Evolutionary conservation across 208 protist species (phyloP).

Genomic region (Trypanosoma caninum): DNA sequence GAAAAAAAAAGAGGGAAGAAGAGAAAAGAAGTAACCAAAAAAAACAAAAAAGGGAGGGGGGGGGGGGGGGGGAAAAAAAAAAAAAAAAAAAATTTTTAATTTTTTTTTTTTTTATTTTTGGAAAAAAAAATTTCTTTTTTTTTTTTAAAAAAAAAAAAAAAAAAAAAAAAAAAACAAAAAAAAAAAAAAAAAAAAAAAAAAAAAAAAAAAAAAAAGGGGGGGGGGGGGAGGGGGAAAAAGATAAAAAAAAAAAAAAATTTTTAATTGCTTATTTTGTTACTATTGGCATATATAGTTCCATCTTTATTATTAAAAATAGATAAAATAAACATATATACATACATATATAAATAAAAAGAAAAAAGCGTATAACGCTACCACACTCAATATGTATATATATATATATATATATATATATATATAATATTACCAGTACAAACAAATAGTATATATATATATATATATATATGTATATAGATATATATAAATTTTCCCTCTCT

Average conservation of each 20-base stretch:
- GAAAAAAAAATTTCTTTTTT: background rate
- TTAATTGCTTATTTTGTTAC: no score
- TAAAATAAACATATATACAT: background rate
- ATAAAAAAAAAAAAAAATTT: slow-evolving; percentile 7
- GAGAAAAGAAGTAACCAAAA: slow-evolving; percentile 2
- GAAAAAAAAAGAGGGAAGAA: background rate
- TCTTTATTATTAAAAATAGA: background rate
- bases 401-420: no score
- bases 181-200: slow-evolving; percentile 14
- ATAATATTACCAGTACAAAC: background rate
- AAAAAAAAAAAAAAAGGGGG: slow-evolving; percentile 4
- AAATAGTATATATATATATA: no score
- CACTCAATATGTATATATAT: background rate
- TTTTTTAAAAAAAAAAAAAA: background rate
- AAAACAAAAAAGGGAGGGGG: slow-evolving; percentile 7
- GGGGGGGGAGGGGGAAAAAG: slow-evolving; percentile 7
- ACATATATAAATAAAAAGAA: background rate
- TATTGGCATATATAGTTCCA: background rate
- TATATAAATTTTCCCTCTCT: background rate
- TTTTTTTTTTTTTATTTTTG: slow-evolving; percentile 4
- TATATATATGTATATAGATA: background rate
- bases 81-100: background rate
- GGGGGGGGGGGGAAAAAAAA: background rate
- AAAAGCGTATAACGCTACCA: background rate
- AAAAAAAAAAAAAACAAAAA: slow-evolving; percentile 7